Conservation (phyloP, 108 stramenopile species). For the Schizochytrium sp. region DNA sequence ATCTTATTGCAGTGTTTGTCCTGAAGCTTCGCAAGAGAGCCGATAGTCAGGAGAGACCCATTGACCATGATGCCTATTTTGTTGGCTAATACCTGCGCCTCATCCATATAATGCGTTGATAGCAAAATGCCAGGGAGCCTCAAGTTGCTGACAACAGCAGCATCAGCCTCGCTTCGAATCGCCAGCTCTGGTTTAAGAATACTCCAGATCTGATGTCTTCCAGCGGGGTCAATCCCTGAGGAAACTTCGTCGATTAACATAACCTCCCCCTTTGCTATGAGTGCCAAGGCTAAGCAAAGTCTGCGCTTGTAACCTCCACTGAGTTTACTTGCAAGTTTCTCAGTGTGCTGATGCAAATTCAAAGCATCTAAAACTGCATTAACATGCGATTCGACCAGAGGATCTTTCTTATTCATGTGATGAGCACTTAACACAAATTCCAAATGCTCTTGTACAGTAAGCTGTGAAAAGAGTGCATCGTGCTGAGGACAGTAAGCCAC, state of each 20-base stretch:
- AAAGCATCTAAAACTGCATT: not conserved
- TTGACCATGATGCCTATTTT: slow-evolving; percentile 82
- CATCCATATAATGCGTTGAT: slow-evolving; percentile 84
- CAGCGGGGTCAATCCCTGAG: slow-evolving; percentile 68
- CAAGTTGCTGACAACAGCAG: slow-evolving; percentile 67
- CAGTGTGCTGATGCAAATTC: not conserved
- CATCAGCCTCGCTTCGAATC: slow-evolving; percentile 82
- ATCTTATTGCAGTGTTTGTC: slow-evolving; percentile 58
- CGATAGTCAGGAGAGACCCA: slow-evolving; percentile 69
- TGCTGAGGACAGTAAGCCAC: slow-evolving; percentile 62
- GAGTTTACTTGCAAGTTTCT: slow-evolving; percentile 64
- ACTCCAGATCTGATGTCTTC: not conserved
- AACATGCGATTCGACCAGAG: not conserved
- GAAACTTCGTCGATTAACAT: slow-evolving; percentile 87
- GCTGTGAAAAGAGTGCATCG: slow-evolving; percentile 60
- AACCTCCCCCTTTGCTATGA: slow-evolving; percentile 82
- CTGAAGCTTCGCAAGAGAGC: not conserved
- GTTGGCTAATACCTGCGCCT: slow-evolving; percentile 81
- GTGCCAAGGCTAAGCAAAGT: slow-evolving; percentile 87
- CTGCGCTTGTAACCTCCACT: slow-evolving; percentile 91
- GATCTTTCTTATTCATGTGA: slow-evolving; percentile 38
- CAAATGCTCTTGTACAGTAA: slow-evolving; percentile 51
- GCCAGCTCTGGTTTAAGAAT: slow-evolving; percentile 79
- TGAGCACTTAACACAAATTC: slow-evolving; percentile 50
- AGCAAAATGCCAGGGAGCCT: slow-evolving; percentile 69